These are phyloP conservation scores for Saccharomycopsis javanensis DNA, from an alignment of 805 yeast genomes.

Conservation along the genomic window DNA sequence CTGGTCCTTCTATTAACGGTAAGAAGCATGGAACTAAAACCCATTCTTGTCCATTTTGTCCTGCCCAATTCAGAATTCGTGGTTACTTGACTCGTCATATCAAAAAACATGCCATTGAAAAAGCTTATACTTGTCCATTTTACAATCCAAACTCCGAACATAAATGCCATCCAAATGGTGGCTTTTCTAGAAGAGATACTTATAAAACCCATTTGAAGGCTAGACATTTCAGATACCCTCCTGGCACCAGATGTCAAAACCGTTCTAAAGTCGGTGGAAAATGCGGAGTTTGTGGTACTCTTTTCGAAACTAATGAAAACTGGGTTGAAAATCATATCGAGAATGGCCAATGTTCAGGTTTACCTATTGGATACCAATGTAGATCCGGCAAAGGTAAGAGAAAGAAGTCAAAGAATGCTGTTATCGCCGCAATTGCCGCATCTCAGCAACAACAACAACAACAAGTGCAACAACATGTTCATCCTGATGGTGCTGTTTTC, in stretches of 20 bases:
- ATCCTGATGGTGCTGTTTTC: neutral
- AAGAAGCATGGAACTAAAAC: slow-evolving; percentile 65
- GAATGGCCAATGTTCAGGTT: slow-evolving; percentile 52
- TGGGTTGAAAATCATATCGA: slow-evolving; percentile 77
- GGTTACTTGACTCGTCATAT: slow-evolving; percentile 81
- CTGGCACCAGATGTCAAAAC: slow-evolving; percentile 73
- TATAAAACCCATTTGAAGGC: slow-evolving; percentile 87
- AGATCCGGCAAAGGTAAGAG: slow-evolving; percentile 29
- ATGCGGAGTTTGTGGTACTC: slow-evolving; percentile 67
- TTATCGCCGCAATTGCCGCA: neutral
- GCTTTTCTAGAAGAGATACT: slow-evolving; percentile 83
- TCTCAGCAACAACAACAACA: neutral
- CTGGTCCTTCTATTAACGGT: slow-evolving; percentile 62
- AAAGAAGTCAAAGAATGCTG: slow-evolving; percentile 24
- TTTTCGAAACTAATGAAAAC: slow-evolving; percentile 59
- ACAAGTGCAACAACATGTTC: neutral
- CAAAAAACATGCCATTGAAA: slow-evolving; percentile 64
- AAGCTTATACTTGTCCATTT: slow-evolving; percentile 76
- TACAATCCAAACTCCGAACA: slow-evolving; percentile 26
- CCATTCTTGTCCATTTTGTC: slow-evolving; percentile 70
- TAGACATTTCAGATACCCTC: slow-evolving; percentile 80
- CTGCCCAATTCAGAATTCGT: slow-evolving; percentile 79
- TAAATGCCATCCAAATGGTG: slow-evolving; percentile 73
- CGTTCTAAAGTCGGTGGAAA: slow-evolving; percentile 58
- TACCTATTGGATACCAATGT: slow-evolving; percentile 31